Conservation (phyloP, 2,329 filamentous ascomycete species). For the Domatiomyces globalis region DNA sequence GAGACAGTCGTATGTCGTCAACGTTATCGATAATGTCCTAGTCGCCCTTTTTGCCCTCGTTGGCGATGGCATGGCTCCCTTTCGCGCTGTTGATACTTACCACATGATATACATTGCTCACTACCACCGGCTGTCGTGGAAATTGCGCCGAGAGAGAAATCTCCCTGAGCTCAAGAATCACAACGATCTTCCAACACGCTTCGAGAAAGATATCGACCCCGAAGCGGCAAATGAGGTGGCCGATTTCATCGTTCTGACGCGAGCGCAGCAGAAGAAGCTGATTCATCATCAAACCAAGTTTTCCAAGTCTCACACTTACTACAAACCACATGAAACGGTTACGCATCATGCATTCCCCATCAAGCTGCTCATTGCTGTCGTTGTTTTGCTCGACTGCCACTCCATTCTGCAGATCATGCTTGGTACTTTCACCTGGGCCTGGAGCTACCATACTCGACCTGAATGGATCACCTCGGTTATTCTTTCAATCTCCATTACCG, state of each 20-base stretch:
- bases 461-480: constrained; percentile 67
- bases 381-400: constrained; percentile 67
- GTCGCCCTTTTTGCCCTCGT: constrained; percentile 58
- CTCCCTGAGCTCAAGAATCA: constrained; percentile 52
- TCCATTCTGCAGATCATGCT: constrained; percentile 68
- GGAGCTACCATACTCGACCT: constrained; percentile 54
- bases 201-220: constrained; percentile 29
- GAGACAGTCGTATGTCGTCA: constrained; percentile 53
- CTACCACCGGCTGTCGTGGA: constrained; percentile 55
- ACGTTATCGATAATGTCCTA: constrained; percentile 56
- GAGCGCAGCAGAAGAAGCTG: constrained; percentile 52
- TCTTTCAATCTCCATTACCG: constrained; percentile 62
- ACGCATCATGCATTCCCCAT: constrained; percentile 71
- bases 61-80: constrained; percentile 58
- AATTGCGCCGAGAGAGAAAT: constrained; percentile 45
- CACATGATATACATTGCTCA: constrained; percentile 73
- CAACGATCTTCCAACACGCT: constrained; percentile 49
- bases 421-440: constrained; percentile 64
- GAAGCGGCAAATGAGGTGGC: constrained; percentile 25
- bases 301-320: constrained; percentile 71
- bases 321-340: constrained; percentile 73
- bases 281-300: constrained; percentile 69
- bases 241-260: constrained; percentile 19
- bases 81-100: constrained; percentile 68
- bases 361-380: constrained; percentile 57